A percentile compares a stretch with the other conserved stretches of the same genome.
Conservation (phyloP, 2,329 filamentous ascomycete species). For the Didymella glomerata region DNA sequence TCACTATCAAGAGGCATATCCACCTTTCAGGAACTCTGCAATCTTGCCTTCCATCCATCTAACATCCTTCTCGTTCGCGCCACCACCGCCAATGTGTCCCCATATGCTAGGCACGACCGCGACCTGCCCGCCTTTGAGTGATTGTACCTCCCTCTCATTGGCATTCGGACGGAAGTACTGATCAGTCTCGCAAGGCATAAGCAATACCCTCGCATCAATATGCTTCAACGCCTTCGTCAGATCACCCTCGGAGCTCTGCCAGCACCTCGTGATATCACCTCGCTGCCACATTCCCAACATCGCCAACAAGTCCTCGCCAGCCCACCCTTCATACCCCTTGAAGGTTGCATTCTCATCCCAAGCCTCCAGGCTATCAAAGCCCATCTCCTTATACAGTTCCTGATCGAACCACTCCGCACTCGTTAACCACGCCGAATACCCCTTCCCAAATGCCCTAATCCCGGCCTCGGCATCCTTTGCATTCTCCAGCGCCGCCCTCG, state of each 20-base stretch:
- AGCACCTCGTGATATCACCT: slow-evolving; percentile 50
- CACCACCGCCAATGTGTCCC: slow-evolving; percentile 54
- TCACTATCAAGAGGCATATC: slow-evolving; percentile 1
- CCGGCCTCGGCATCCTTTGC: slow-evolving; percentile 50
- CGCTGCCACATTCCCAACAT: slow-evolving; percentile 55
- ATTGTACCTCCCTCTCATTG: slow-evolving; percentile 49
- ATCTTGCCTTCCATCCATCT: slow-evolving; percentile 36
- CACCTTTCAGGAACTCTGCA: slow-evolving; percentile 12
- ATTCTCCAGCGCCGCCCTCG: slow-evolving; percentile 58
- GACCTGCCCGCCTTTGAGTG: slow-evolving; percentile 44
- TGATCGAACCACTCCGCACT: slow-evolving; percentile 54
- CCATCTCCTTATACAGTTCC: slow-evolving; percentile 47
- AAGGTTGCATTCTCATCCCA: slow-evolving; percentile 40
- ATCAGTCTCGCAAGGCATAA: slow-evolving; percentile 54
- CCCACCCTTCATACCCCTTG: slow-evolving; percentile 35
- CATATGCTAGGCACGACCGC: slow-evolving; percentile 50
- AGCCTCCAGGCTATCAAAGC: slow-evolving; percentile 36
- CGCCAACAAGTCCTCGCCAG: slow-evolving; percentile 50
- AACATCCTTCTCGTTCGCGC: slow-evolving; percentile 45
- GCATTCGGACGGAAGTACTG: slow-evolving; percentile 54
- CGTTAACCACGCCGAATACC: slow-evolving; percentile 54
- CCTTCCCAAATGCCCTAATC: slow-evolving; percentile 50
- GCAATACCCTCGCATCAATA: slow-evolving; percentile 49
- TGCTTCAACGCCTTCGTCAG: slow-evolving; percentile 46
- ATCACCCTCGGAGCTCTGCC: slow-evolving; percentile 32